Base-by-base conservation (phyloP, 192 early-diverging fungal genomes). In the Thamnidium elegans region DNA sequence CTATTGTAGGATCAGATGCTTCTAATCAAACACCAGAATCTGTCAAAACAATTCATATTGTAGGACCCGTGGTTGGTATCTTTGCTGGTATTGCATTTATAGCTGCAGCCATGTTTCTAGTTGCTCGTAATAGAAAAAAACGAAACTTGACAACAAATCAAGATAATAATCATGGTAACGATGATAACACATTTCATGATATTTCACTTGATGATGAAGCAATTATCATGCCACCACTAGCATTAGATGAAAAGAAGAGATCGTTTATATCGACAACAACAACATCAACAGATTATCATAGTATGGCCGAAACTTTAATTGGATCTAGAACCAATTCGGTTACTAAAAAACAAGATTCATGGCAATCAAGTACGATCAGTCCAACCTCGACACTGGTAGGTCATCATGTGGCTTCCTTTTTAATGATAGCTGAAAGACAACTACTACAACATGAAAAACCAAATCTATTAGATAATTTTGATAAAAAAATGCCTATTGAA, bases 361-460 rank as follows among this genome's bases (percentile, higher is more conserved):
- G 36, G 36, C 36, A 39, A 39, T 39, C 36, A 39, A 39, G 9
- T 39, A 39, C 5, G 5, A 39, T 9, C 5, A 39, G 26, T 26
- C 26, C 26, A 26, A 26, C 26, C 26, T 26, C 26, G 3, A 26
- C 26, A 26, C 26, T 26, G 26, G 26, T 26, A 26, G 26, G 26
- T 26, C 26, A 39, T 39, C 36, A 39, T 10, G 36, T 39, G 1
- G 36, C 30, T 15, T 56, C 55, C 30, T 56, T 56, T 56, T 39
- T 56, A 34, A 56, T 39, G 17, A 19, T 34, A 34, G 55, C 55
- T 39, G 55, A 56, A 39, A 31, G 55, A 56, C 55, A 56, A 17
- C 11, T 19, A 31, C 8, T 56, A 20, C 55, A 56, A 20, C 55
- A 56, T 56, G 55, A 56, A n/a, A 36, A 34, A 39, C 55, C 55